These are phyloP conservation scores for Capsella bursapastoris DNA, from an alignment of 345 rosid genomes.

Conservation along the genomic window DNA sequence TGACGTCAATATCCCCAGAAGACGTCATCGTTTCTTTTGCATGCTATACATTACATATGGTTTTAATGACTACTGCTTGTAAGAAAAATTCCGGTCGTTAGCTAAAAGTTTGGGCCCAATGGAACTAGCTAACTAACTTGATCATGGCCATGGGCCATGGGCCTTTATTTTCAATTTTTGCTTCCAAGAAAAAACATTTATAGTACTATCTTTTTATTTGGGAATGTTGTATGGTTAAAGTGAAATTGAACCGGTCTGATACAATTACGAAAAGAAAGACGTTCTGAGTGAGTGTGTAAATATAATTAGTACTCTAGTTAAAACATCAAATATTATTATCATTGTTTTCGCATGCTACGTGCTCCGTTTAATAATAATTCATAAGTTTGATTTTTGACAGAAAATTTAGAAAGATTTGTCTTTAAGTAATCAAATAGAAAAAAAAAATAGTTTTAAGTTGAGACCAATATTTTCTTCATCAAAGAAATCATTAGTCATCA, in stretches of 20 bases:
- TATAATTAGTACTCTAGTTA: conserved; percentile 9
- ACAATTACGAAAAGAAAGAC: not conserved
- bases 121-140: not conserved
- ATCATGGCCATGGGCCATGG: not conserved
- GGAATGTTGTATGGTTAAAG: not conserved
- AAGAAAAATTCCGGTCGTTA: not conserved
- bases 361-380: not conserved
- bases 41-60: too few species aligned
- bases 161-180: not conserved
- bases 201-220: not conserved
- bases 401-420: not conserved
- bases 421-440: too few species aligned
- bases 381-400: not conserved
- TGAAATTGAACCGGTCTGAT: not conserved
- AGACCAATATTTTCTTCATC: conserved; percentile 11
- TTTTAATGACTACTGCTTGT: too few species aligned
- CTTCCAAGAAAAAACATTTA: too few species aligned
- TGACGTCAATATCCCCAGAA: not conserved
- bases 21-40: not conserved
- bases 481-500: conserved; percentile 31
- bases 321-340: not conserved
- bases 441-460: not conserved
- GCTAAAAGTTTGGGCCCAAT: conserved; percentile 14
- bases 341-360: conserved; percentile 12
- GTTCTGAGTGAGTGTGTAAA: not conserved